Base-by-base conservation (phyloP, 139 green algal genomes). In the Chlamydomonas eustigma region DNA sequence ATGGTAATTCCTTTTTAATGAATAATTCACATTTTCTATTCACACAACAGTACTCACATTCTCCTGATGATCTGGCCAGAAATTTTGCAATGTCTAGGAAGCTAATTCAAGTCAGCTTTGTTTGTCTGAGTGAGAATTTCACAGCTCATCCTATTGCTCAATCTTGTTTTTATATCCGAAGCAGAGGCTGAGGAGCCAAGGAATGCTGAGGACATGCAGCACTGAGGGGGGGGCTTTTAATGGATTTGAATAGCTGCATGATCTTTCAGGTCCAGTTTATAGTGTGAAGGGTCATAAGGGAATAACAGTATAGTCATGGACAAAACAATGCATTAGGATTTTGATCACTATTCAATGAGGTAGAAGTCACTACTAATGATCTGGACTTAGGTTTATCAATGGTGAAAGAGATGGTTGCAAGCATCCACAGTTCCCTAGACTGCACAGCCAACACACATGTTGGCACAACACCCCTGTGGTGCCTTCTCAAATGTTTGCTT, bases 391-490 rank as follows among this genome's bases (percentile, higher is more conserved):
- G n/a, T n/a, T n/a, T n/a, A n/a, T n/a, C n/a, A n/a, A n/a, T n/a
- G n/a, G n/a, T n/a, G n/a, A n/a, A n/a, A n/a, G n/a, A n/a, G n/a
- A n/a, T n/a, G n/a, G n/a, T n/a, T n/a, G n/a, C n/a, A n/a, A n/a
- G n/a, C n/a, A n/a, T n/a, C n/a, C n/a, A n/a, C n/a, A n/a, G n/a
- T n/a, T n/a, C n/a, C n/a, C n/a, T n/a, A n/a, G n/a, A n/a, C n/a
- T n/a, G n/a, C n/a, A n/a, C 44, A 58, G 44, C 44, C 44, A 12
- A 18, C 18, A 18, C 44, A 58, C 18, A 18, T 18, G 33, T 64
- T 64, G 28, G 71, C 80, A 51, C 76, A 85, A 52, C 80, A 80
- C 0, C 76, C 76, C 30, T 68, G 51, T 5, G 71, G 71, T 22
- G 70, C 63, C 4, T 30, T 4, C 39, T 85, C 73, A 65, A 80